phyloP scores from a whole-genome alignment of 495 filamentous ascomycete genomes.

The Penicillium antarcticum region DNA sequence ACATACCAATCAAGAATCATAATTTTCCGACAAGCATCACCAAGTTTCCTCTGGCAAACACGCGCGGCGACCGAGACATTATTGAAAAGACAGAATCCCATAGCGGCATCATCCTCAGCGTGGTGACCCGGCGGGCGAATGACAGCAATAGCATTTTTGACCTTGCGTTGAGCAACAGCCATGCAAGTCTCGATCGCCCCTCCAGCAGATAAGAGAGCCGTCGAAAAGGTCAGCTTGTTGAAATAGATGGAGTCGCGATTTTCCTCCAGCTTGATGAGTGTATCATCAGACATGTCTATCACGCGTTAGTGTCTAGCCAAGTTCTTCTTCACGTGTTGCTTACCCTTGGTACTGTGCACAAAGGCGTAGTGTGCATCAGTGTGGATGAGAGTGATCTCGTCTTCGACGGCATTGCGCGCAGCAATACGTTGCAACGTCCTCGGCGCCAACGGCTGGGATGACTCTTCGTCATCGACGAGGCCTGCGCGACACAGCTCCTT shows the following conservation, averaged over 20 bases:
- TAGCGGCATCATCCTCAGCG: slow-evolving; percentile 76
- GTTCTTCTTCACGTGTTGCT: neutral
- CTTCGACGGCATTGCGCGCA: slow-evolving; percentile 67
- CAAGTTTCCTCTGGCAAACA: slow-evolving; percentile 73
- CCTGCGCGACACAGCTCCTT: slow-evolving; percentile 74
- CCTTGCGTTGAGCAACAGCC: slow-evolving; percentile 69
- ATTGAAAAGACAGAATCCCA: slow-evolving; percentile 97
- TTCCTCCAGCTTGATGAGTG: slow-evolving; percentile 62
- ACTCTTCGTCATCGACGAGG: slow-evolving; percentile 60
- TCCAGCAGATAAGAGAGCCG: slow-evolving; percentile 80
- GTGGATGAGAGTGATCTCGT: slow-evolving; percentile 79
- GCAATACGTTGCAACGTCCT: slow-evolving; percentile 72
- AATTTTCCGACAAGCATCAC: slow-evolving; percentile 77
- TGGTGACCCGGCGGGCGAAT: slow-evolving; percentile 95
- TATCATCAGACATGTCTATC: slow-evolving; percentile 52
- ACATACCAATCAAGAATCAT: slow-evolving; percentile 95
- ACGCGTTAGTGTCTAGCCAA: slow-evolving; percentile 9
- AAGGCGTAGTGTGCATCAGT: slow-evolving; percentile 70
- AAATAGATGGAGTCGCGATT: slow-evolving; percentile 86
- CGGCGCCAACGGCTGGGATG: slow-evolving; percentile 42
- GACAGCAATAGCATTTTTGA: slow-evolving; percentile 93
- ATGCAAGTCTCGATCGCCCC: slow-evolving; percentile 93
- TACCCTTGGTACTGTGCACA: slow-evolving; percentile 60
- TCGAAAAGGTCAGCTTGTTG: slow-evolving; percentile 74
- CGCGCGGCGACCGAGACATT: slow-evolving; percentile 89